These are phyloP conservation scores for Houttuynia cordata DNA, from an alignment of 164 flowering plant genomes.

Conservation along the genomic window DNA sequence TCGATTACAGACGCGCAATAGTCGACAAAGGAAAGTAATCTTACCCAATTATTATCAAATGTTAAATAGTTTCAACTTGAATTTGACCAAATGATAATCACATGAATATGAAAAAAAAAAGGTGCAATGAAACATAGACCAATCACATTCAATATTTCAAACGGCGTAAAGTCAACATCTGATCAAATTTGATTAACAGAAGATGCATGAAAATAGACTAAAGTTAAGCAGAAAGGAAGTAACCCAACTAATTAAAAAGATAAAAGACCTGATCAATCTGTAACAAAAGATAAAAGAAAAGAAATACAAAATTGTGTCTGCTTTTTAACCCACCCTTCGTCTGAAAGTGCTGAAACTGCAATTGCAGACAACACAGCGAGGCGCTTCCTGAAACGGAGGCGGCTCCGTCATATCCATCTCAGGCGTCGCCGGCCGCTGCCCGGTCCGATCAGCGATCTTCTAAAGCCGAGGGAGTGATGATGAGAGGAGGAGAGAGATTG, in stretches of 20 bases:
- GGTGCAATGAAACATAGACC: neutral
- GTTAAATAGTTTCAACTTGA: too few relatives aligned
- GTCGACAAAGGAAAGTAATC: too few relatives aligned
- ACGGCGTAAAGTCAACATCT: neutral
- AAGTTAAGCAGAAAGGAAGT: too few relatives aligned
- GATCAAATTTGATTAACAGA: neutral
- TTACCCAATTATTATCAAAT: too few relatives aligned
- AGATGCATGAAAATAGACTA: too few relatives aligned
- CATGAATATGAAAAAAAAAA: neutral
- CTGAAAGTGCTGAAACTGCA: conserved; percentile 93
- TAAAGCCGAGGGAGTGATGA: too few relatives aligned
- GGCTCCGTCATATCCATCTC: conserved; percentile 15
- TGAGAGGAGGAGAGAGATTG: too few relatives aligned
- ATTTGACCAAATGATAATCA: too few relatives aligned
- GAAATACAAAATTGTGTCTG: too few relatives aligned
- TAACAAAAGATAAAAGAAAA: neutral
- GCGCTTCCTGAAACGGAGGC: conserved; percentile 83
- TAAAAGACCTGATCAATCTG: neutral
- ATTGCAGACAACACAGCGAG: conserved; percentile 83
- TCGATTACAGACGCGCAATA: too few relatives aligned
- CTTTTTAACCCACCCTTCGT: conserved; percentile 49
- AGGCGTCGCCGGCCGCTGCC: neutral
- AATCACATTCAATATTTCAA: neutral
- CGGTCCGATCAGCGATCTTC: neutral
- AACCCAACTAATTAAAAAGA: too few relatives aligned